Conservation (phyloP, 179 eudicot genomes). For the Beta lomatogona region DNA sequence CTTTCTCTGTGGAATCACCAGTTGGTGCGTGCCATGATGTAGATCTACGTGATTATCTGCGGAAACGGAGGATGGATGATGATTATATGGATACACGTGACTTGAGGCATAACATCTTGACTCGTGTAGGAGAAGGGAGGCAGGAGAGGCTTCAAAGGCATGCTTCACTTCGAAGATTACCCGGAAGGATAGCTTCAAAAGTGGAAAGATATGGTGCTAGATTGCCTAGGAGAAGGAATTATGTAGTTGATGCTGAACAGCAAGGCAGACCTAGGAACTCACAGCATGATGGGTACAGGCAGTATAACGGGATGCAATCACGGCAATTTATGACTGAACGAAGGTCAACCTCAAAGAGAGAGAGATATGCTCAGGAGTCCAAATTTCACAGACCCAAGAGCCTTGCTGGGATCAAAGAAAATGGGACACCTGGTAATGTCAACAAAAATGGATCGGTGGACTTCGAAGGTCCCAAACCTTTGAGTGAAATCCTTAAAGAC, state of each 20-base stretch:
- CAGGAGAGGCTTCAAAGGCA: constrained; percentile 30
- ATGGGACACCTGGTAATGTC: constrained; percentile 29
- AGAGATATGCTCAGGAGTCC: constrained; percentile 29
- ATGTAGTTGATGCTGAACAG: constrained; percentile 14
- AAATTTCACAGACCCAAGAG: constrained; percentile 52
- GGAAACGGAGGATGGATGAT: constrained; percentile 43
- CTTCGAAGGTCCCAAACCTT: constrained; percentile 67
- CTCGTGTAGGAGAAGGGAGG: constrained; percentile 25
- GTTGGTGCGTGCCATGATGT: constrained; percentile 31
- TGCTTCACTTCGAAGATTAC: constrained; percentile 20
- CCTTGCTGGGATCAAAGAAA: constrained; percentile 50
- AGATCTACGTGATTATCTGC: constrained; percentile 59
- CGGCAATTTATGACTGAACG: constrained; percentile 29
- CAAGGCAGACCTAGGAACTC: constrained; percentile 26
- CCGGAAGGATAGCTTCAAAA: constrained; percentile 37
- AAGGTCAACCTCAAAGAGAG: constrained; percentile 30
- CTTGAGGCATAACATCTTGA: constrained; percentile 33
- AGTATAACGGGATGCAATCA: constrained; percentile 29
- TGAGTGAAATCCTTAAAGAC: constrained; percentile 62
- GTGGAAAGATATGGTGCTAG: constrained; percentile 33
- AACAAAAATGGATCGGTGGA: constrained; percentile 32
- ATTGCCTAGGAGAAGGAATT: constrained; percentile 25
- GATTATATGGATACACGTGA: constrained; percentile 24
- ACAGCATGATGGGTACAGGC: constrained; percentile 26
- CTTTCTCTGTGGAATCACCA: constrained; percentile 31